Evolutionary conservation across 2,329 filamentous ascomycete genomes (phyloP), one percentile per base, ranked within the genome.

Genomic region (Epicoccum nigrum): DNA sequence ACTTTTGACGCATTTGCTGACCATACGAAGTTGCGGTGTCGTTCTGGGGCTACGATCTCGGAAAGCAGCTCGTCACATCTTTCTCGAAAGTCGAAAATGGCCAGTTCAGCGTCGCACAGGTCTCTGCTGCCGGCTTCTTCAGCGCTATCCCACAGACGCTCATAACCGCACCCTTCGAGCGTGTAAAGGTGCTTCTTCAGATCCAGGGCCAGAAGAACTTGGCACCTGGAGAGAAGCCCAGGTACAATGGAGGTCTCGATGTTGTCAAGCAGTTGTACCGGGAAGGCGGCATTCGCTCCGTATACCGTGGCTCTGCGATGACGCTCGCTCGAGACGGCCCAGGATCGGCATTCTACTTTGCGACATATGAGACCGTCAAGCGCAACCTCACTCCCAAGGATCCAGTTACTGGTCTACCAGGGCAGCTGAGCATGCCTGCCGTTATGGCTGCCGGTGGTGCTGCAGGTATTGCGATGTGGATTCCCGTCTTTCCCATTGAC

Each of bases 131-230:
- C 12, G 94, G 94, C 59, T 97, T 97, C 67, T 76, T 99, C 84
- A 96, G 90, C 70, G 94, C 94, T 55, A 89, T 99, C 54, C 94
- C 94, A 68, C 96, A 96, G 91, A 99, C 94, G 4, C 77, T 90
- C 75, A 97, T 99, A 79, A 97, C 94, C n/a, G 94, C 94, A 4
- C 94, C 94, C 55, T 97, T 99, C 73, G 94, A 99, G 82, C 93
- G 94, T 69, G 92, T 99, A 65, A 99, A 99, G 78, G 93, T 99
- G 48, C 92, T 99, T 58, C 87, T 99, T 1, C 94, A 99, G 76
- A 95, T 97, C 62, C 94, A 97, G 77, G 92, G 92, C 68, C 92
- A 97, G 76, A 92, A 92, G 77, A 78, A 82, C 45, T 86, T 94
- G 32, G 86, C 86, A 0, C 90, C 92, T 0, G 93, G 92, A 68